phyloP scores from a whole-genome alignment of 768 basidiomycete genomes.

The Rhizopogon salebrosus region DNA sequence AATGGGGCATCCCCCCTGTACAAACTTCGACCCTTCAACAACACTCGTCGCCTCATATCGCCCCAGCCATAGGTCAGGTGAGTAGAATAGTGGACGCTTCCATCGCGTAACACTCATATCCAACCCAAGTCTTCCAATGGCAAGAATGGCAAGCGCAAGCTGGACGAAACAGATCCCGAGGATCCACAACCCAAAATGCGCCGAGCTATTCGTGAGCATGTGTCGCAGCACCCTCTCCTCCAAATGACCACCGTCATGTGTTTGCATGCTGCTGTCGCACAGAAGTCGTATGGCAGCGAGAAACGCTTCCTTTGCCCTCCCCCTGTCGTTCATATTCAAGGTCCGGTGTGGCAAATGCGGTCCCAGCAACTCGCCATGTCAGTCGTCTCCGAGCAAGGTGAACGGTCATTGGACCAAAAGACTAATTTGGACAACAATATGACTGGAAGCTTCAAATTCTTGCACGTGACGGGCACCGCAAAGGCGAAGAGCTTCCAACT shows the following conservation, averaged over 20 bases:
- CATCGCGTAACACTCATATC: constrained; percentile 20
- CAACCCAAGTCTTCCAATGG: constrained; percentile 22
- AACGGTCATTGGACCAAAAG: constrained; percentile 81
- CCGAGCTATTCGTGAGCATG: constrained; percentile 78
- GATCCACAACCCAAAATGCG: constrained; percentile 76
- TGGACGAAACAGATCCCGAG: constrained; percentile 55
- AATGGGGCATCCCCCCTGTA: constrained; percentile 31
- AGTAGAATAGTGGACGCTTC: constrained; percentile 8
- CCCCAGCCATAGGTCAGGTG: constrained; percentile 35
- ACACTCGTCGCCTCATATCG: constrained; percentile 24
- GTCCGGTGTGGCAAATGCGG: constrained; percentile 81
- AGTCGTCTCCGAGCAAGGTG: constrained; percentile 78
- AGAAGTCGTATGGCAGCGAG: constrained; percentile 95
- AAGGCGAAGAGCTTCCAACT: constrained; percentile 89
- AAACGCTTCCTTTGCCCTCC: constrained; percentile 93
- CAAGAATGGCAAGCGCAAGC: constrained; percentile 66
- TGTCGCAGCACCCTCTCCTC: constrained; percentile 73
- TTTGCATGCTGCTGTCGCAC: constrained; percentile 88
- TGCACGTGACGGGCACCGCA: constrained; percentile 83
- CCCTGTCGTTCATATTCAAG: constrained; percentile 88
- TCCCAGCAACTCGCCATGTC: constrained; percentile 80
- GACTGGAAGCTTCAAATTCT: constrained; percentile 86
- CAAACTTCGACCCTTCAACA: constrained; percentile 20
- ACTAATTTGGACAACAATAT: constrained; percentile 78
- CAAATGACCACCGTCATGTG: constrained; percentile 91